phyloP scores from a whole-genome alignment of 495 filamentous ascomycete species.

The Daldinia concentrica region DNA sequence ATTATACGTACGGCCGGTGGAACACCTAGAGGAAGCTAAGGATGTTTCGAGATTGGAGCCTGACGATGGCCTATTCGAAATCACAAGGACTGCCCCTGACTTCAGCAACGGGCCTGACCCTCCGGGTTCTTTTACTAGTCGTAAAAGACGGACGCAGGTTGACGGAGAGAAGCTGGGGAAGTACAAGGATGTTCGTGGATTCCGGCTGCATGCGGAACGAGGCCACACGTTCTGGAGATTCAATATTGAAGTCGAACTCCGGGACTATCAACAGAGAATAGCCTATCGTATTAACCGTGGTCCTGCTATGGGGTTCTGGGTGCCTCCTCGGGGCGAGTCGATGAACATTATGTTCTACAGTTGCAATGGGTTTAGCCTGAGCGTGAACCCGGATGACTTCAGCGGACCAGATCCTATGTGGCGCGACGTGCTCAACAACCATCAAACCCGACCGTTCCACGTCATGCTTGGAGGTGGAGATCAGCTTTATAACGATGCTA shows the following conservation, averaged over 20 bases:
- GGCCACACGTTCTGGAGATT: conserved; percentile 98
- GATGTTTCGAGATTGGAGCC: conserved; percentile 81
- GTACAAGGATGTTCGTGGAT: conserved; percentile 80
- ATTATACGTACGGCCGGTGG: conserved; percentile 85
- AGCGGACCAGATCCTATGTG: conserved; percentile 95
- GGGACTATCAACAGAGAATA: conserved; percentile 77
- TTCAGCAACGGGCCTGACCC: conserved; percentile 49
- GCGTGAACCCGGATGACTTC: conserved; percentile 78
- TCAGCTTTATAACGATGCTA: conserved; percentile 93
- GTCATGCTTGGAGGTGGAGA: conserved; percentile 98
- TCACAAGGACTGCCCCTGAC: conserved; percentile 53
- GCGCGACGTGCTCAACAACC: conserved; percentile 92
- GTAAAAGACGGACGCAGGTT: conserved; percentile 54
- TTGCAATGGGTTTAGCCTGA: conserved; percentile 93
- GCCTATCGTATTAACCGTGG: conserved; percentile 96
- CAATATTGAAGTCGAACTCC: conserved; percentile 89
- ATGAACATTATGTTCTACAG: conserved; percentile 99
- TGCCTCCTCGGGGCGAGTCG: conserved; percentile 81
- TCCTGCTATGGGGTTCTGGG: conserved; percentile 92
- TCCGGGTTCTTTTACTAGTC: conserved; percentile 57
- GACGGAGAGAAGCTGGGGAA: conserved; percentile 81
- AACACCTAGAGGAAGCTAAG: conserved; percentile 74
- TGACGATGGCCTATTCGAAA: conserved; percentile 83
- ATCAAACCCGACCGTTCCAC: conserved; percentile 93
- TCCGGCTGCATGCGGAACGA: conserved; percentile 82